Evolutionary conservation across 495 filamentous ascomycete species (phyloP).

Genomic region (Aspergillus haitiensis): DNA sequence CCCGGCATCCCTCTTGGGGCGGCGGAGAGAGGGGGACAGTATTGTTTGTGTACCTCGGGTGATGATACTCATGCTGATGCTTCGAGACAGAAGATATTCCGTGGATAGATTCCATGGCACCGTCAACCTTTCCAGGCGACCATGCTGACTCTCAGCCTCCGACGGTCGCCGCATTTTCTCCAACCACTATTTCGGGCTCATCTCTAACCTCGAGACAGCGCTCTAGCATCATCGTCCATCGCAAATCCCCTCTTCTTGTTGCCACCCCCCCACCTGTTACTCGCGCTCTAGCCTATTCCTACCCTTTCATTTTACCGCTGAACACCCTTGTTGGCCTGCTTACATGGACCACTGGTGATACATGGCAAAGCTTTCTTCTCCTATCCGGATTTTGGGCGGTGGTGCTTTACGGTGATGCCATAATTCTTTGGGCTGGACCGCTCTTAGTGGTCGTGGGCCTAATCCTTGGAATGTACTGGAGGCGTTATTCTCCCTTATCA

Average conservation of each 20-base stretch:
- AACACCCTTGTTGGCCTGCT: constrained; percentile 81
- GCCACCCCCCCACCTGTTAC: constrained; percentile 94
- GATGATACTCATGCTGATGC: constrained; percentile 23
- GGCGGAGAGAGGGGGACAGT: not conserved
- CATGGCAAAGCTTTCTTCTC: constrained; percentile 95
- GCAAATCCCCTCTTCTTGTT: constrained; percentile 89
- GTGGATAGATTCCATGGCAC: constrained; percentile 63
- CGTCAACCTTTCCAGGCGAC: constrained; percentile 43
- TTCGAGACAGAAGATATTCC: constrained; percentile 53
- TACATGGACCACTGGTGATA: constrained; percentile 89
- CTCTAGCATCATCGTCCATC: constrained; percentile 90
- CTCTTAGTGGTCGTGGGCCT: constrained; percentile 74
- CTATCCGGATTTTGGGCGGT: constrained; percentile 81
- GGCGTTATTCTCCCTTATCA: constrained; percentile 86
- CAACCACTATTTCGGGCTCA: constrained; percentile 67
- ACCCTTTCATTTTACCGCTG: constrained; percentile 84
- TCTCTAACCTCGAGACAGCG: constrained; percentile 72
- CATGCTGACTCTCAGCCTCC: constrained; percentile 57
- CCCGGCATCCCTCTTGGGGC: not conserved
- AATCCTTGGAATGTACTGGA: constrained; percentile 88
- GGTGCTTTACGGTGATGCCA: constrained; percentile 78
- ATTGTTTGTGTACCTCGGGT: not conserved
- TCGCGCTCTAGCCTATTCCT: constrained; percentile 86
- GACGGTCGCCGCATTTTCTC: constrained; percentile 84
- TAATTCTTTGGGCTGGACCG: constrained; percentile 79